phyloP scores from a whole-genome alignment of 345 rosid genomes.

The Raphanus sativus region DNA sequence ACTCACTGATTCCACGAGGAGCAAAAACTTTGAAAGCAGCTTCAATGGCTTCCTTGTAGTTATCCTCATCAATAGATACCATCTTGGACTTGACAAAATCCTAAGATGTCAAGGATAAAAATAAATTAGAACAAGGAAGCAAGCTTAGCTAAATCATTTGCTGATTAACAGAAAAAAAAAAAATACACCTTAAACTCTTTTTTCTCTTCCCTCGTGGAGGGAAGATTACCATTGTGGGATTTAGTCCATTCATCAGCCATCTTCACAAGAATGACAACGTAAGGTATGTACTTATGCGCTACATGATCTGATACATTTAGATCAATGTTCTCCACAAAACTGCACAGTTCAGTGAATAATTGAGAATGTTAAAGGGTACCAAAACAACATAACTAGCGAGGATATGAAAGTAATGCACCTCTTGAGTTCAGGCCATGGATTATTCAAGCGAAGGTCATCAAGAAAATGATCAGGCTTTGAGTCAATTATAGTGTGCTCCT shows the following conservation, averaged over 20 bases:
- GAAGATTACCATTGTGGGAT: constrained; percentile 69
- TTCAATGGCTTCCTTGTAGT: constrained; percentile 87
- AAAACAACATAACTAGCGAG: constrained; percentile 1
- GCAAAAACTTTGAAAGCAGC: constrained; percentile 92
- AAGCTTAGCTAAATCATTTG: neutral
- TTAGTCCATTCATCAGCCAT: constrained; percentile 80
- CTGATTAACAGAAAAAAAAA: constrained; percentile 14
- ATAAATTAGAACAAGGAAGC: constrained; percentile 23
- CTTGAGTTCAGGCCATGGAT: constrained; percentile 91
- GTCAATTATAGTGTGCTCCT: constrained; percentile 90
- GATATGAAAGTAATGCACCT: constrained; percentile 41
- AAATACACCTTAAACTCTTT: constrained; percentile 73
- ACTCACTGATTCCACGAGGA: constrained; percentile 88
- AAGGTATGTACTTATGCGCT: constrained; percentile 90
- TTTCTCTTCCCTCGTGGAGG: constrained; percentile 88
- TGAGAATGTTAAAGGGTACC: constrained; percentile 25
- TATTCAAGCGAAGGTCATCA: constrained; percentile 91
- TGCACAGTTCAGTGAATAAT: constrained; percentile 29
- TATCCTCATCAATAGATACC: constrained; percentile 78
- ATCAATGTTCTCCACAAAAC: constrained; percentile 80
- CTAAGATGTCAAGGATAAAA: constrained; percentile 43
- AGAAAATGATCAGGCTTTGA: constrained; percentile 98
- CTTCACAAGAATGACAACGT: constrained; percentile 82
- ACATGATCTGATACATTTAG: constrained; percentile 68
- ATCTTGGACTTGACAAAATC: constrained; percentile 74